Conservation (phyloP, 257 asterid species). For the Nicotiana sylvestris region DNA sequence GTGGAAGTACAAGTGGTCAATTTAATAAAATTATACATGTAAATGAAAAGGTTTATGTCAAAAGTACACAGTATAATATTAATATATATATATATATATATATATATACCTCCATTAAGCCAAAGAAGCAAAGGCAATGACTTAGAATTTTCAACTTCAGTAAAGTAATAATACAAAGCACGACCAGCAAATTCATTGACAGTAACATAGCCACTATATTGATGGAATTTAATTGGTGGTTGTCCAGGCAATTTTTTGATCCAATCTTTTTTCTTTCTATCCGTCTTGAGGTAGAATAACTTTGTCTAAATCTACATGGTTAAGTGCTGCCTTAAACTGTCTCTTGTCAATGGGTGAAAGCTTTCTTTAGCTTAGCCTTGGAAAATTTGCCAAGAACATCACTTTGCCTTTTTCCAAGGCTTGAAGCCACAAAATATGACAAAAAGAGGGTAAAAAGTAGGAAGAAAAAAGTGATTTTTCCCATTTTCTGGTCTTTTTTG, state of each 20-base stretch:
- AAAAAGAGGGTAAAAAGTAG: not conserved
- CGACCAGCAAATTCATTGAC: slow-evolving; percentile 37
- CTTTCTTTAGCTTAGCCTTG: not conserved
- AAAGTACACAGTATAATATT: not conserved
- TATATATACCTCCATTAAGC: slow-evolving; percentile 48
- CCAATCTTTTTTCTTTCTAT: slow-evolving; percentile 31
- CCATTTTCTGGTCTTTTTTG: not conserved
- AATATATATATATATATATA: no score
- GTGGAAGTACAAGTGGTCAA: no score
- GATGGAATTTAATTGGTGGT: slow-evolving; percentile 40
- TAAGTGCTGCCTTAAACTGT: not conserved
- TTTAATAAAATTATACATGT: no score
- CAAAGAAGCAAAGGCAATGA: slow-evolving; percentile 43
- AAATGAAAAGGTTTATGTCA: not conserved
- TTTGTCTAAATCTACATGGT: not conserved
- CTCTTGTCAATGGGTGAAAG: not conserved
- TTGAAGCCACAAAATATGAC: not conserved
- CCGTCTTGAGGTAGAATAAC: slow-evolving; percentile 32
- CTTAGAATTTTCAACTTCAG: slow-evolving; percentile 33
- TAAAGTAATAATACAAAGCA: slow-evolving; percentile 46
- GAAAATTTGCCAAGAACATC: not conserved
- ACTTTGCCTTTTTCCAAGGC: not conserved
- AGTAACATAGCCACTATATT: slow-evolving; percentile 49
- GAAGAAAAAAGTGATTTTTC: not conserved
- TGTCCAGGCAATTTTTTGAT: slow-evolving; percentile 44